Base-by-base conservation (phyloP, 2,329 filamentous ascomycete species). In the Emergomyces orientalis region DNA sequence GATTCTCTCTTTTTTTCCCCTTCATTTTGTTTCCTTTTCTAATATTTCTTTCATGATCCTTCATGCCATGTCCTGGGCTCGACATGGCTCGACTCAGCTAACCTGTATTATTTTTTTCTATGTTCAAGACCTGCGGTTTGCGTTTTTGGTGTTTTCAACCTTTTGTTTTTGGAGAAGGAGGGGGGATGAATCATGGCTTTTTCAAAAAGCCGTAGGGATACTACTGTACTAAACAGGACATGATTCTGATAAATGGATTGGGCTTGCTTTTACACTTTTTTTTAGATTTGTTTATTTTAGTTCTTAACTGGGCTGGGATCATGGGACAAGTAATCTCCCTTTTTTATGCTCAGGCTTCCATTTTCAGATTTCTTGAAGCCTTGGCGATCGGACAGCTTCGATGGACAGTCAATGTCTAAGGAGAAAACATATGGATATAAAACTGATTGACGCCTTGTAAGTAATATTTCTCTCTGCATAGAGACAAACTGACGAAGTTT, bases 201-300 rank as follows among this genome's bases (percentile, higher is more conserved):
- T 39, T 39, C 54, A 7, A 56, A 39, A 39, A 4, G 37, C 27
- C 14, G 39, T 37, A 56, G n/a, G 25, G 7, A 22, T 39, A 39
- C n/a, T 56, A 56, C 51, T 39, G 32, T 32, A 56, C n/a, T 37
- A 17, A 49, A 49, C 45, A 49, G 45, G 45, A 56, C 30, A 56
- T 39, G 52, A 56, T 56, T 22, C 39, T 56, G 51, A 34, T 54
- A 14, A 56, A 56, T 39, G 52, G 32, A 39, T 56, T 56, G 30
- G 52, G 30, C 37, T 37, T 55, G 9, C 51, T 54, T 55, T 55
- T 37, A 22, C 3, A 13, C 19, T 37, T 34, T 25, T 32, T 41
- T 19, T 30, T 30, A 27, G 8, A 32, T 43, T 19, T 58, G 9
- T 57, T 13, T 14, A n/a, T n/a, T n/a, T n/a, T n/a, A n/a, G n/a